Percentiles rank a stretch among this genome's conserved stretches.
These are phyloP conservation scores for Triticum monococcum DNA, from an alignment of 176 grass and related monocot genomes.

Conservation along the genomic window DNA sequence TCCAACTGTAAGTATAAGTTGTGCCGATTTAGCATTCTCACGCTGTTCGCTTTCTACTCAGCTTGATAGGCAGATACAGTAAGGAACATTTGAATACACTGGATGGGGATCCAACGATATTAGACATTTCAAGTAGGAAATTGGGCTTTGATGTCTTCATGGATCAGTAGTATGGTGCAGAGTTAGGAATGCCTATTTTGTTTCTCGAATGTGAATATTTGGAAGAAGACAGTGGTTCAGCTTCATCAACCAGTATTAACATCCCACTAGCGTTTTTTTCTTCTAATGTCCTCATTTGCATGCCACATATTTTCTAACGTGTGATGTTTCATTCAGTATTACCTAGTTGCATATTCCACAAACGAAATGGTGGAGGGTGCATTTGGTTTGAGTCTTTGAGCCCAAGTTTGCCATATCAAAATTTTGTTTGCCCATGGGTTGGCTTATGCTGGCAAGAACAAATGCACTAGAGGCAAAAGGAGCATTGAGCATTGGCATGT, in stretches of 20 bases:
- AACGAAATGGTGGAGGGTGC: not conserved
- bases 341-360: not conserved
- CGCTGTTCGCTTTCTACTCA: not conserved
- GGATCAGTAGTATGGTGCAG: not conserved
- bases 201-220: not conserved
- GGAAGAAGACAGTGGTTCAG: not conserved
- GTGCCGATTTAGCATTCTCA: not conserved
- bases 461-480: too few relatives aligned
- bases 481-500: too few relatives aligned
- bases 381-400: too few relatives aligned
- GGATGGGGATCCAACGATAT: not conserved
- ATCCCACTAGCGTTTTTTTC: too few relatives aligned
- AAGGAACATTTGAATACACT: too few relatives aligned
- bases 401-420: too few relatives aligned
- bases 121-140: not conserved
- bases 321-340: not conserved
- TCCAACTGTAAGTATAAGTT: not conserved
- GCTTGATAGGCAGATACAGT: not conserved
- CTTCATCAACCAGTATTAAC: not conserved
- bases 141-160: not conserved
- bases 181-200: not conserved
- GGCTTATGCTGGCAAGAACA: too few relatives aligned
- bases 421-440: too few relatives aligned
- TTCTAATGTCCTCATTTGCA: not conserved
- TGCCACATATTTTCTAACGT: not conserved